phyloP scores from a whole-genome alignment of 345 rosid species.

The Citrus medica region DNA sequence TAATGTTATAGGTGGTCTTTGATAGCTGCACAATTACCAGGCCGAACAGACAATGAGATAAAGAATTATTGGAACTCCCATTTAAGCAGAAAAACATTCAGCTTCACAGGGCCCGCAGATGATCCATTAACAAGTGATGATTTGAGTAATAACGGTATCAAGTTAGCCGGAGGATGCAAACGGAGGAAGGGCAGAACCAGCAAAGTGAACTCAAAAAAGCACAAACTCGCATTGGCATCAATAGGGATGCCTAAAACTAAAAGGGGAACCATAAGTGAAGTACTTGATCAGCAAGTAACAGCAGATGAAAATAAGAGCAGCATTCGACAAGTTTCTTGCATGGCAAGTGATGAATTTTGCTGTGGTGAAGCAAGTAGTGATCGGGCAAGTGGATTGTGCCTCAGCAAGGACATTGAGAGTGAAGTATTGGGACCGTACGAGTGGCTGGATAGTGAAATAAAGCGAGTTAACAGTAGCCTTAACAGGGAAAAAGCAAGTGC shows the following conservation, averaged over 20 bases:
- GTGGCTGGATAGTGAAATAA: constrained; percentile 71
- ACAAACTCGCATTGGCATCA: constrained; percentile 30
- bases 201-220: constrained; percentile 44
- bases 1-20: constrained; percentile 64
- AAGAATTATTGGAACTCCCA: constrained; percentile 93
- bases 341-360: not conserved
- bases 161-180: constrained; percentile 13
- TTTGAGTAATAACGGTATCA: constrained; percentile 4
- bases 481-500: constrained; percentile 18
- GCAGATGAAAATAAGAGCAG: not conserved
- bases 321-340: not conserved
- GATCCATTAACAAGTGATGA: not conserved
- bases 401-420: not conserved
- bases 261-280: not conserved
- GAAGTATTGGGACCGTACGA: constrained; percentile 55
- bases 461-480: constrained; percentile 32
- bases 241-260: constrained; percentile 3
- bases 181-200: constrained; percentile 27
- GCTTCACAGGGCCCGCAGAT: constrained; percentile 19
- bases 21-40: constrained; percentile 77
- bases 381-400: not conserved
- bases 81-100: constrained; percentile 60
- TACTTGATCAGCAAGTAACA: not conserved
- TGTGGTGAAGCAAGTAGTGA: constrained; percentile 1
- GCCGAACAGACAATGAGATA: constrained; percentile 88